Evolutionary conservation across 2,329 filamentous ascomycete species (phyloP), one percentile per base, ranked within the genome.

Genomic region (Xenoacremonium recifei): DNA sequence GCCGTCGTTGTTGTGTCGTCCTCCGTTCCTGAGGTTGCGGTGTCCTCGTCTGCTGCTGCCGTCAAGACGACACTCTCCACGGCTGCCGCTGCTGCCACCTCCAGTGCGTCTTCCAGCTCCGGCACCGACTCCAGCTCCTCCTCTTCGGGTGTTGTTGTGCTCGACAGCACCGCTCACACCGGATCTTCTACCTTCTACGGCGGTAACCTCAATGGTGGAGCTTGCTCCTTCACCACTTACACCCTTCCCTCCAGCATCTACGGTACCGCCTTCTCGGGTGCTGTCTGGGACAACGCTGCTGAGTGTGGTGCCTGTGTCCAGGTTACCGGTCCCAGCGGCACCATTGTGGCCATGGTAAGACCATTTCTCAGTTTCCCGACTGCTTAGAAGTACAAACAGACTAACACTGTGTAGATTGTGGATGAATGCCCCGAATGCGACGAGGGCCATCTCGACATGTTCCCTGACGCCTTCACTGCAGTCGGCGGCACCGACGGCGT

Each of bases 151-250:
- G 44, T 35, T 12, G 35, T 39, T 13, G 31, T 40, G 7, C 38
- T 58, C 4, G 42, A 44, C 1, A 43, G 48, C 4, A 20, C 25
- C 1, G 42, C 50, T 0, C 34, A 47, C 37, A 44, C 54, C 15
- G 57, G 57, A 16, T 43, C 44, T 0, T 59, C 58, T 2, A 79
- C 77, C 35, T 77, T 69, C 50, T 80, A 80, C 54, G 71, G 73
- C 21, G 76, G 78, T 21, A 77, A 80, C 57, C 58, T 80, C 3
- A 60, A 64, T 5, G 81, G 81, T 29, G 83, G 83, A 47, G 73
- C 71, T 44, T 87, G 83, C 64, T 79, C 76, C 11, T 85, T 86
- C 69, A 68, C 70, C 6, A 77, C 72, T 37, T 85, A 84, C 66
- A 81, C 73, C 3, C 66, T 86, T 19, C 81, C 82, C 6, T 67